Percentiles rank a stretch among this genome's conserved stretches.
These are phyloP conservation scores for Maudiozyma serrabonitensis DNA, from an alignment of 805 yeast species.

Conservation along the genomic window DNA sequence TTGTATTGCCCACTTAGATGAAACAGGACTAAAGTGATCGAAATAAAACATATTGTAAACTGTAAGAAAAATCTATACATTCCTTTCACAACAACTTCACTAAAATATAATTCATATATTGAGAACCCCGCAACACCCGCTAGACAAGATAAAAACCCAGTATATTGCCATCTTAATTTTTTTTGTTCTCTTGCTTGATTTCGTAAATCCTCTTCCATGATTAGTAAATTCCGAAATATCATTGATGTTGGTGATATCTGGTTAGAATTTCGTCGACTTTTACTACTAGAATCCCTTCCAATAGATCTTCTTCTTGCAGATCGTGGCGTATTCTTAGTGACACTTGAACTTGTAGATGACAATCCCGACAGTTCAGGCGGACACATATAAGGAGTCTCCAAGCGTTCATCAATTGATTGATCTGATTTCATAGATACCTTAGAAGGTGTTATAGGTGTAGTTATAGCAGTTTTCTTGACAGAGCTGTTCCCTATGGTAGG, in stretches of 20 bases:
- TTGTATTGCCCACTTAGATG: constrained; percentile 85
- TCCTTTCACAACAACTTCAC: constrained; percentile 28
- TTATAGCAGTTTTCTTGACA: not conserved
- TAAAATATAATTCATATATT: constrained; percentile 31
- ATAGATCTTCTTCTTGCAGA: constrained; percentile 15
- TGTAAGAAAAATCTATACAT: constrained; percentile 28
- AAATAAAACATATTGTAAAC: constrained; percentile 15
- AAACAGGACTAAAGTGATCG: constrained; percentile 64
- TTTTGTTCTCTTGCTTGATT: constrained; percentile 71
- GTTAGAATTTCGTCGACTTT: constrained; percentile 16
- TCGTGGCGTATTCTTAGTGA: not conserved
- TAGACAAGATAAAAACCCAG: constrained; percentile 32
- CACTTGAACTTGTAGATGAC: not conserved
- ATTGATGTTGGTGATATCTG: constrained; percentile 49
- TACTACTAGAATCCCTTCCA: constrained; percentile 24
- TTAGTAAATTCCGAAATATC: constrained; percentile 70
- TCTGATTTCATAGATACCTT: not conserved
- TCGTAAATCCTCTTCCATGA: constrained; percentile 77
- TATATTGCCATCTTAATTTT: constrained; percentile 42
- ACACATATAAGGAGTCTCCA: not conserved
- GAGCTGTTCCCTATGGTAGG: not conserved
- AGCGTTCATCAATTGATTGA: not conserved
- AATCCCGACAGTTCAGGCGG: not conserved
- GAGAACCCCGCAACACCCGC: constrained; percentile 33
- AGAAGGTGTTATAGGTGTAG: constrained; percentile 2